Base-by-base conservation (phyloP, 2,329 filamentous ascomycete species). In the Sporothrix phasma region DNA sequence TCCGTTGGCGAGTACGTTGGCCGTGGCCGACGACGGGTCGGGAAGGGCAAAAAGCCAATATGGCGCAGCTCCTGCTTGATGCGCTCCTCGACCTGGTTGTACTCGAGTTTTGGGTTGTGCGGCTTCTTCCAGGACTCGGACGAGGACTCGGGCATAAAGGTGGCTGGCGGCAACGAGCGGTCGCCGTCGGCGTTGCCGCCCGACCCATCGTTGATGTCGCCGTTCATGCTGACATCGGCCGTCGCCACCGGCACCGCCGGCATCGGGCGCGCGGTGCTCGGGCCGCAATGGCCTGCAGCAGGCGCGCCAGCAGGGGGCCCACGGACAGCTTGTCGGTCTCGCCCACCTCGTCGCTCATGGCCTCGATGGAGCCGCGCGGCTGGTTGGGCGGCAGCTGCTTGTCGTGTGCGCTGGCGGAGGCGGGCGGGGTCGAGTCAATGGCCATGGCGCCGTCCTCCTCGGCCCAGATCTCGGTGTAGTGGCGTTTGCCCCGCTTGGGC, bases 391-490 rank as follows among this genome's bases (percentile, higher is more conserved):
- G 83, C 6, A 90, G 80, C 68, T 85, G 87, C 64, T 85, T 87
- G 63, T 91, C 87, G 46, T 79, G 26, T 80, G 79, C 66, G 61
- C 66, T 22, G 80, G 79, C 66, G 64, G 63, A 34, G 31, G 10
- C 29, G 22, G 80, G 5, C 83, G 54, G 80, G 5, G 83, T 81
- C 4, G 83, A 81, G 72, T 95, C 90, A 7, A 92, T 78, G 43
- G 87, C 81, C 79, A 91, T 88, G 56, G 84, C 80, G 10, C 90
- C 91, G 71, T 99, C 94, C 73, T 99, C 94, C 69, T 96, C 92
- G 0, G 91, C 88, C 94, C 94, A 99, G 10, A 93, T 81, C 66
- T 97, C 92, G 26, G 84, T 86, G 76, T 97, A 99, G 71, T 91
- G 88, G 70, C 87, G 87, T 73, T 90, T 89, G 53, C 92, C 92